These are phyloP conservation scores for Lactuca sativa DNA, from an alignment of 129 eudicot species.

Conservation along the genomic window DNA sequence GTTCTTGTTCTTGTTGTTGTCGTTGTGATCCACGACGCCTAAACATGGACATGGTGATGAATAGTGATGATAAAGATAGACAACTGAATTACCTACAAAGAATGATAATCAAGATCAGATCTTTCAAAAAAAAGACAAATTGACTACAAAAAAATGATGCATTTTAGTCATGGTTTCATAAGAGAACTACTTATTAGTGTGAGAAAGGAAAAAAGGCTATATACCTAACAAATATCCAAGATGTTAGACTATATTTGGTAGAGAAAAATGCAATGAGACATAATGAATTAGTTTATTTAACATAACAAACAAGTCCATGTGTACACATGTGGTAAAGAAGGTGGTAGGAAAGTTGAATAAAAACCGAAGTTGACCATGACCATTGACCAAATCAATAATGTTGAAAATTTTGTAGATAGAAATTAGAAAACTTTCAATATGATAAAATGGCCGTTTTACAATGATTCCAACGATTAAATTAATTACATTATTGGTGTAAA, in stretches of 20 bases:
- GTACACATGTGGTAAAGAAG: constrained; percentile 21
- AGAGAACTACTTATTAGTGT: constrained; percentile 3
- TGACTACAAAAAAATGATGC: not conserved
- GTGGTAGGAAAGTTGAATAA: constrained; percentile 16
- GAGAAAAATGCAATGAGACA: not conserved
- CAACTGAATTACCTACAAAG: constrained; percentile 9
- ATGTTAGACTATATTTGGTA: not conserved
- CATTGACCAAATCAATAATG: constrained; percentile 4
- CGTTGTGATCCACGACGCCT: constrained; percentile 48
- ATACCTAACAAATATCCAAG: constrained; percentile 15
- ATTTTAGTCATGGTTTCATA: not conserved
- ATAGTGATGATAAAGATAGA: not conserved
- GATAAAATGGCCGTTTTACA: not conserved
- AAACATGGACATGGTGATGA: constrained; percentile 43
- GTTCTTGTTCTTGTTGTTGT: constrained; percentile 44
- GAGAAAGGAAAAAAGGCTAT: constrained; percentile 1
- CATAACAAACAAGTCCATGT: not conserved
- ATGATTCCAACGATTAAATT: too few relatives aligned
- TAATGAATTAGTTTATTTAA: not conserved
- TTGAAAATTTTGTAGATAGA: constrained; percentile 1
- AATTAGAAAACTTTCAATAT: not conserved
- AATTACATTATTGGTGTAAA: not conserved
- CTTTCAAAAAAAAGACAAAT: not conserved
- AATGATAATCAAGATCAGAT: not conserved
- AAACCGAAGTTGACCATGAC: constrained; percentile 28